These are phyloP conservation scores for Melaleuca quinquenervia DNA, from an alignment of 345 rosid species.

Conservation along the genomic window DNA sequence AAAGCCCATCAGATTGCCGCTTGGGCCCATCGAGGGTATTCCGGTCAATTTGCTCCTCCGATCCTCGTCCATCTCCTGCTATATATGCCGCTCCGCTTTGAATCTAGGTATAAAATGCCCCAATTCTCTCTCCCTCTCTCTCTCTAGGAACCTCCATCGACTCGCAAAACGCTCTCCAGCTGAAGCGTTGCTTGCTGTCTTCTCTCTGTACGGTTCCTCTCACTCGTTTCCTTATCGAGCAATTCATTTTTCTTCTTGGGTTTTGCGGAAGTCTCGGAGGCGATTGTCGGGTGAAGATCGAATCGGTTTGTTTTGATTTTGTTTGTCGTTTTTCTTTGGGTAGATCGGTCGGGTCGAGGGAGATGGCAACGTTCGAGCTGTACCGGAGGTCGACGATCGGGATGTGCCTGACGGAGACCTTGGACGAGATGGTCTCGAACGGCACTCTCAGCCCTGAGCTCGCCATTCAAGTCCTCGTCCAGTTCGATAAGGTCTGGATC, in stretches of 20 bases:
- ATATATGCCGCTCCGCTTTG: constrained; percentile 56
- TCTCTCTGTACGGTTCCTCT: not conserved
- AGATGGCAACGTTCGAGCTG: constrained; percentile 94
- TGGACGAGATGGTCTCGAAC: constrained; percentile 90
- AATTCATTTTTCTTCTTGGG: not conserved
- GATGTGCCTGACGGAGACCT: constrained; percentile 91
- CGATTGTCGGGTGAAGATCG: no score
- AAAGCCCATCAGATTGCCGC: not conserved
- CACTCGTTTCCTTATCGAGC: not conserved
- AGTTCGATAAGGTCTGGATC: constrained; percentile 73
- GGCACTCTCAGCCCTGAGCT: constrained; percentile 92
- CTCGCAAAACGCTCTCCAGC: not conserved
- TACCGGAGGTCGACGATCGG: constrained; percentile 95
- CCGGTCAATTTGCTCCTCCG: constrained; percentile 9
- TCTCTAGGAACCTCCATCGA: not conserved
- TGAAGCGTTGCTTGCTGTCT: not conserved
- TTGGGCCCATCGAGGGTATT: constrained; percentile 4
- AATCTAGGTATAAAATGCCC: constrained; percentile 84
- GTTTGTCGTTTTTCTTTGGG: not conserved
- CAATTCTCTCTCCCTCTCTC: constrained; percentile 11
- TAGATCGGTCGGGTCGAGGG: not conserved
- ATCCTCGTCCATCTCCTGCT: constrained; percentile 16
- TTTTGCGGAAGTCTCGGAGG: not conserved
- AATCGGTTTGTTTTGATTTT: not conserved
- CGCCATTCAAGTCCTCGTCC: constrained; percentile 93